Base-by-base conservation (phyloP, 139 green algal species). In the Micromonas commoda region DNA sequence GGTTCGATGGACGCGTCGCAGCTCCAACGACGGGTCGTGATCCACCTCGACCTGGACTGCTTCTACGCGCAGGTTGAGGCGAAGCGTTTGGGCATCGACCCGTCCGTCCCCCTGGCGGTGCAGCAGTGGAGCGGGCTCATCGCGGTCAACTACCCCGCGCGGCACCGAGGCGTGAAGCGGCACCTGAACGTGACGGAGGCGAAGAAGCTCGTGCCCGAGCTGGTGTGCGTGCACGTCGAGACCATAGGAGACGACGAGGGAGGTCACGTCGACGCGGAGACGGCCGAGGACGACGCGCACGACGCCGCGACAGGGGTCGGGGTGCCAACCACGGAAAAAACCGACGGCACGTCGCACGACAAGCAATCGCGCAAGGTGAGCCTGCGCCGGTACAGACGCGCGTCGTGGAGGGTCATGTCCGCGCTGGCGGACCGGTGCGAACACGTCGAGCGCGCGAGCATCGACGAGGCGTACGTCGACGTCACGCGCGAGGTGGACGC, bases 391-490 rank as follows among this genome's bases (percentile, higher is more conserved):
- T 86, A 86, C 61, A 54, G 81, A 16, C 35, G 35, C 66, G 66
- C 66, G 23, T 31, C 13, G 13, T 9, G 21, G 26, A 73, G 82
- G n/a, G 70, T 86, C 3, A 64, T 86, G 1, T 0, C 31, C 2
- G 34, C 94, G 26, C 82, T 96, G 31, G 73, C 74, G 32, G 61
- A 68, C 54, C 76, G 83, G 20, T 64, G 80, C 1, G 76, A 86
- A 31, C 73, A 80, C n/a, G 77, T 88, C 0, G 88, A 96, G 76
- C 89, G 89, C 70, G 92, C 92, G 0, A 89, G 80, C 37, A 94
- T 98, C 32, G 94, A 98, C 61, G 94, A 98, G 77, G 90, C 89
- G 0, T 97, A 94, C 82, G 70, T 97, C 16, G 94, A 97, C 79
- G 71, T 96, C 16, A 96, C 92, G 0, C 26, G 35, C n/a, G n/a